Conservation (phyloP, 1,284 basidiomycete species). For the Sutorius eximius region DNA sequence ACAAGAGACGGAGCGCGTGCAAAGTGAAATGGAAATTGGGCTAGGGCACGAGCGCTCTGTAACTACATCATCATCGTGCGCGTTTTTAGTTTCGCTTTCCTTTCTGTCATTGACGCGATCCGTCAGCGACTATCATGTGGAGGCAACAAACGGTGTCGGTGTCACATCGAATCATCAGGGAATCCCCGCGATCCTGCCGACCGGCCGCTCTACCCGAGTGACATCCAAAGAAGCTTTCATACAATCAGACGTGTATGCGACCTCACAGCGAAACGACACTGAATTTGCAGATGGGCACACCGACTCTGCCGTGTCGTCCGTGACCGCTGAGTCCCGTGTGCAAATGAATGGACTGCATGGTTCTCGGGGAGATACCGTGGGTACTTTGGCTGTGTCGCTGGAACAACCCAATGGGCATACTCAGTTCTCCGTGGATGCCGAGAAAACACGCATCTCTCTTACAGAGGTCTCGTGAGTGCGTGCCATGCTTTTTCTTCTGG, state of each 20-base stretch:
- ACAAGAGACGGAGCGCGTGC: not conserved
- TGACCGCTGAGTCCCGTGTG: not conserved
- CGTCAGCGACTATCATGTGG: conserved; percentile 1
- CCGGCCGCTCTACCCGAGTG: not conserved
- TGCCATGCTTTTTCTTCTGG: not conserved
- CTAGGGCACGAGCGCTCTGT: not conserved
- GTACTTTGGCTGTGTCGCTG: not conserved
- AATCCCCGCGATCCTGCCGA: not conserved
- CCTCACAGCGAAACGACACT: not conserved
- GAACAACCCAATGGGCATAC: not conserved
- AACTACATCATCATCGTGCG: conserved; percentile 8
- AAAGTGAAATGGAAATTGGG: not conserved
- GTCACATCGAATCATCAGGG: not conserved
- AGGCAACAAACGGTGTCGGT: not conserved
- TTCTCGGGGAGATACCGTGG: not conserved
- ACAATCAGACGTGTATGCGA: not conserved
- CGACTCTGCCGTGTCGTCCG: not conserved
- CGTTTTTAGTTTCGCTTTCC: not conserved
- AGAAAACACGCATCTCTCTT: not conserved
- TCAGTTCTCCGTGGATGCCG: not conserved
- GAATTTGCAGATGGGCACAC: not conserved
- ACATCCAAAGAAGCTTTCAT: not conserved
- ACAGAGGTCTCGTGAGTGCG: conserved; percentile 3
- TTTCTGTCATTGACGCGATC: not conserved
- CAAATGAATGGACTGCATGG: not conserved